phyloP scores from a whole-genome alignment of 1,284 basidiomycete genomes.

The Cryptococcus deneoformans region DNA sequence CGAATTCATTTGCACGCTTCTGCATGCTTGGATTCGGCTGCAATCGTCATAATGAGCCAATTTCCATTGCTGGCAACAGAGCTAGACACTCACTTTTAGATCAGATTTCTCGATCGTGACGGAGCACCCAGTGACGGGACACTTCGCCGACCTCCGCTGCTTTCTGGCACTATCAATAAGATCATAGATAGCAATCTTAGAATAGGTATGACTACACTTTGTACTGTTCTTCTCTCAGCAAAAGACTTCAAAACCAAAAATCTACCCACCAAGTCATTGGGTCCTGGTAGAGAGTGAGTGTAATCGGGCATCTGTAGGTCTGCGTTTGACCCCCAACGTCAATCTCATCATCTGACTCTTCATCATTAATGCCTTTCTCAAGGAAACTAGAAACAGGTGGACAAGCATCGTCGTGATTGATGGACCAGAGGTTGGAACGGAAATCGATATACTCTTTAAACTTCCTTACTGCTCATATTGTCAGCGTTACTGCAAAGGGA shows the following conservation, averaged over 20 bases:
- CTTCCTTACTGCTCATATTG: slow-evolving; percentile 47
- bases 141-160: slow-evolving; percentile 2
- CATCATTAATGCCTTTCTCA: slow-evolving; percentile 62
- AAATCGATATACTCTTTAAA: slow-evolving; percentile 62
- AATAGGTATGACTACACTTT: slow-evolving; percentile 24
- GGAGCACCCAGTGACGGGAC: slow-evolving; percentile 17
- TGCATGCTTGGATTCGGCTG: slow-evolving; percentile 11
- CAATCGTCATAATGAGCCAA: neutral
- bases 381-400: slow-evolving; percentile 73
- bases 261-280: slow-evolving; percentile 57
- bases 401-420: slow-evolving; percentile 60
- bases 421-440: slow-evolving; percentile 66
- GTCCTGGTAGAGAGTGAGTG: slow-evolving; percentile 61
- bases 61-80: neutral
- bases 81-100: slow-evolving; percentile 15
- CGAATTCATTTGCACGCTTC: slow-evolving; percentile 13
- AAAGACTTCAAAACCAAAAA: too few relatives aligned
- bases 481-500: neutral
- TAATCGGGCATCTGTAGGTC: slow-evolving; percentile 74
- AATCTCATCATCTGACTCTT: slow-evolving; percentile 64
- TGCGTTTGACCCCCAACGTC: slow-evolving; percentile 78
- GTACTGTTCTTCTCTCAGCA: slow-evolving; percentile 7
- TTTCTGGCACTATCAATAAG: slow-evolving; percentile 11
- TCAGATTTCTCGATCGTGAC: slow-evolving; percentile 3
- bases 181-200: slow-evolving; percentile 16